Percentiles rank a stretch among this genome's conserved stretches.
Evolutionary conservation across 164 flowering plant species (phyloP).

Genomic region (Umbellularia californica): DNA sequence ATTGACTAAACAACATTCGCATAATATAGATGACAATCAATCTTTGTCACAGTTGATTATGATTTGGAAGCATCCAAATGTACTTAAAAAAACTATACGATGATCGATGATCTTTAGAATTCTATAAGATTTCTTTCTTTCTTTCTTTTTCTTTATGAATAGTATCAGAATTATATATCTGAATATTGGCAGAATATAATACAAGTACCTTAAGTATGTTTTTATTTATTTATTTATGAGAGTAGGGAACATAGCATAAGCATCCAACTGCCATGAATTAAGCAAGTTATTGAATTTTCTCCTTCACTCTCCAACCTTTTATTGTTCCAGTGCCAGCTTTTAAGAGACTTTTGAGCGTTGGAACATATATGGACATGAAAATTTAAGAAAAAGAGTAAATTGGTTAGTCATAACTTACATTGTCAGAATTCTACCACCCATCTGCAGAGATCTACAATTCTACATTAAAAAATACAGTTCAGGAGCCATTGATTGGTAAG

Average conservation of each 20-base stretch:
- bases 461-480: not conserved
- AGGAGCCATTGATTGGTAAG: not conserved
- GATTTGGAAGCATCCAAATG: too few relatives aligned
- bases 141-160: too few relatives aligned
- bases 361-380: not conserved
- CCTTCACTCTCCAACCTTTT: not conserved
- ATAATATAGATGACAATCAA: too few relatives aligned
- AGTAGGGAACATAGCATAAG: not conserved
- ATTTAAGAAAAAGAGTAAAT: not conserved
- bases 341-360: not conserved
- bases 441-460: not conserved
- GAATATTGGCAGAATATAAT: too few relatives aligned
- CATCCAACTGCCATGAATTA: not conserved
- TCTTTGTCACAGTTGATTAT: too few relatives aligned
- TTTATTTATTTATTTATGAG: too few relatives aligned
- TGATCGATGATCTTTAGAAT: too few relatives aligned
- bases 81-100: too few relatives aligned
- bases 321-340: not conserved
- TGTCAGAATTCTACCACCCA: not conserved
- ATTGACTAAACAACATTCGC: too few relatives aligned
- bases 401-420: not conserved
- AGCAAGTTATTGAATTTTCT: not conserved
- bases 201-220: not conserved
- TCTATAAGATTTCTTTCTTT: too few relatives aligned
- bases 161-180: too few relatives aligned